A percentile compares a stretch with the other conserved stretches of the same genome.
These are phyloP conservation scores for Triglochin maritima DNA, from an alignment of 106 monocot genomes.

Conservation along the genomic window DNA sequence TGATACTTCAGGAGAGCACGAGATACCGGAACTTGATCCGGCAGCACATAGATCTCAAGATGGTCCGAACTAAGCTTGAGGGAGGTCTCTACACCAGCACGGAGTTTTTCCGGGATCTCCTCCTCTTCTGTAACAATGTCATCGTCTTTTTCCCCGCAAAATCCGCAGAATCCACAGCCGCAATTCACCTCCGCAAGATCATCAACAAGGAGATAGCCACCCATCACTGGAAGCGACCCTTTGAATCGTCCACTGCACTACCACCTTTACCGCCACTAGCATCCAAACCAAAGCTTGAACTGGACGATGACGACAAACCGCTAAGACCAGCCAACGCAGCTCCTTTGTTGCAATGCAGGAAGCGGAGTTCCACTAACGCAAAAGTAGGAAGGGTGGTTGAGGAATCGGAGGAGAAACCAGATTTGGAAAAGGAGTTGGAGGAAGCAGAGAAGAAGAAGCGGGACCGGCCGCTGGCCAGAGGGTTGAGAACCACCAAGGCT, in stretches of 20 bases:
- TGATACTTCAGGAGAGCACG: not conserved
- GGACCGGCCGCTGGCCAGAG: slow-evolving; percentile 19
- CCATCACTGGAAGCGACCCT: too few relatives aligned
- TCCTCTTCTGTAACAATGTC: not conserved
- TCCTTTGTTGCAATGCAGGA: slow-evolving; percentile 33
- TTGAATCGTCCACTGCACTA: too few relatives aligned
- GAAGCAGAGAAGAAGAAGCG: slow-evolving; percentile 4
- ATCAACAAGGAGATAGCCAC: not conserved
- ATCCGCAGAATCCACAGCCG: not conserved
- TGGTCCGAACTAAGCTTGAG: not conserved
- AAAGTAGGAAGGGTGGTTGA: not conserved
- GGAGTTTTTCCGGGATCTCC: not conserved
- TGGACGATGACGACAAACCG: too few relatives aligned
- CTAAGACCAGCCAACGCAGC: too few relatives aligned
- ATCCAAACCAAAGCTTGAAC: too few relatives aligned
- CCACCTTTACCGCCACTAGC: too few relatives aligned
- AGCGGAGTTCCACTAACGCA: slow-evolving; percentile 32
- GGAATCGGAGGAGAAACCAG: slow-evolving; percentile 10
- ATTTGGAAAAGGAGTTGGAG: not conserved
- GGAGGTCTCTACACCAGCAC: not conserved
- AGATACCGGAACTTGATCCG: not conserved
- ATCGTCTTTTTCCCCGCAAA: not conserved
- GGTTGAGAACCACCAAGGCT: slow-evolving; percentile 36
- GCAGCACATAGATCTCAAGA: not conserved
- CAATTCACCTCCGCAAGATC: not conserved